Base-by-base conservation (phyloP, 2,329 filamentous ascomycete genomes). In the Drechmeria coniospora region DNA sequence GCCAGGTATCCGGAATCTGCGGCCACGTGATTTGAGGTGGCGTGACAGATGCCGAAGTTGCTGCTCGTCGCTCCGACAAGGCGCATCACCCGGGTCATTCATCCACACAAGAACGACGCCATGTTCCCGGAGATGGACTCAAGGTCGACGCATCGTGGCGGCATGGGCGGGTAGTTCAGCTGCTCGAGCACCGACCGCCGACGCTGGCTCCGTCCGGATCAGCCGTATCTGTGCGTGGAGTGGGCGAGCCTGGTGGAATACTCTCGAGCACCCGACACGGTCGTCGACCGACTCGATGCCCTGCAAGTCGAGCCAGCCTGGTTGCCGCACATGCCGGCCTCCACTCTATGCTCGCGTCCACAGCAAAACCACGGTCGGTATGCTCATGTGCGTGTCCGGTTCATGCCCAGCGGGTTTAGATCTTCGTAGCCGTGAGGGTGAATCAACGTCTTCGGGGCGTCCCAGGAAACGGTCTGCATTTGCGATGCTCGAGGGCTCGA, bases 1-100 rank as follows among this genome's bases (percentile, higher is more conserved):
- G 74, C 74, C 75, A 74, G 79, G 49, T 79, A 79, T 6, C 67
- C 74, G 53, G 74, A 76, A 39, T 78, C 73, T 8, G 68, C 68
- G 39, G 76, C 69, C 27, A 69, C 48, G 3, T 54, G 49, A 40
- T 61, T n/a, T 61, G 32, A 79, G 55, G 45, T 64, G 75, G 16
- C 56, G 57, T 53, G 76, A 53, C 46, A 79, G 47, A 44, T 78
- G 70, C 23, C 53, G 49, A 74, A 74, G 79, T 52, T 79, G 79
- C 40, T 74, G 71, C 30, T 56, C 56, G 36, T 75, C 70, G 6
- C 70, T n/a, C n/a, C n/a, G n/a, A n/a, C n/a, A n/a, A n/a, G n/a
- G n/a, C n/a, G n/a, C n/a, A n/a, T n/a, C 66, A 2, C 75, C 74
- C 33, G 79, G 65, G 51, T 79, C 74, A 27, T 72, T 72, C 16